Percentiles rank a stretch among this genome's conserved stretches.
These are phyloP conservation scores for Pythium grandisporangium DNA, from an alignment of 352 stramenopile species.

Conservation along the genomic window DNA sequence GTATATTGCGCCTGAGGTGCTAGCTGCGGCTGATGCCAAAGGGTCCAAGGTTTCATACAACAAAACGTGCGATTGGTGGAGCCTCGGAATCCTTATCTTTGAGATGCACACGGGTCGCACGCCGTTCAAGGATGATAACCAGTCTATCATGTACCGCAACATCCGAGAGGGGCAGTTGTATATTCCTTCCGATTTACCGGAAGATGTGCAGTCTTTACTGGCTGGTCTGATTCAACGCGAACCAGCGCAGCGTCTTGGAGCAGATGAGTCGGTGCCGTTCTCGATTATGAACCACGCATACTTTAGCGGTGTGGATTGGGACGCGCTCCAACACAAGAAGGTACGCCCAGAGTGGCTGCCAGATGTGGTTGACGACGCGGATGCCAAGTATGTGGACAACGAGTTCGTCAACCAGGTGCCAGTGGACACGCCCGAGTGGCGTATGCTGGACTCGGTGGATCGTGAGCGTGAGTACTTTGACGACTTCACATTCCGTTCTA, in stretches of 20 bases:
- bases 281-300: slow-evolving; percentile 86
- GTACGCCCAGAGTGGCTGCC: slow-evolving; percentile 73
- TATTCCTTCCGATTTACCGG: slow-evolving; percentile 64
- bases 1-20: slow-evolving; percentile 91
- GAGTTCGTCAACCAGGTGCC: slow-evolving; percentile 83
- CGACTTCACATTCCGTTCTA: slow-evolving; percentile 79
- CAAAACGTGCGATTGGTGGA: slow-evolving; percentile 87
- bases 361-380: slow-evolving; percentile 72
- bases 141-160: slow-evolving; percentile 89
- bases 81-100: slow-evolving; percentile 85
- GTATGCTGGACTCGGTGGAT: slow-evolving; percentile 84
- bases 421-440: slow-evolving; percentile 83
- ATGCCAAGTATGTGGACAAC: slow-evolving; percentile 85
- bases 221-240: slow-evolving; percentile 74
- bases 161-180: slow-evolving; percentile 81
- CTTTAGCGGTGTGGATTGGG: slow-evolving; percentile 84
- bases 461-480: slow-evolving; percentile 77
- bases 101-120: slow-evolving; percentile 87
- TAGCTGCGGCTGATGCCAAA: slow-evolving; percentile 48
- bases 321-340: slow-evolving; percentile 73
- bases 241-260: slow-evolving; percentile 56
- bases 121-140: slow-evolving; percentile 91
- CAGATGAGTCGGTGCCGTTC: slow-evolving; percentile 70
- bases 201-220: slow-evolving; percentile 67
- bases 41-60: slow-evolving; percentile 44